Evolutionary conservation across 2,329 filamentous ascomycete genomes (phyloP), one percentile per base, ranked within the genome.

Genomic region (Chaetothyriales sp.): DNA sequence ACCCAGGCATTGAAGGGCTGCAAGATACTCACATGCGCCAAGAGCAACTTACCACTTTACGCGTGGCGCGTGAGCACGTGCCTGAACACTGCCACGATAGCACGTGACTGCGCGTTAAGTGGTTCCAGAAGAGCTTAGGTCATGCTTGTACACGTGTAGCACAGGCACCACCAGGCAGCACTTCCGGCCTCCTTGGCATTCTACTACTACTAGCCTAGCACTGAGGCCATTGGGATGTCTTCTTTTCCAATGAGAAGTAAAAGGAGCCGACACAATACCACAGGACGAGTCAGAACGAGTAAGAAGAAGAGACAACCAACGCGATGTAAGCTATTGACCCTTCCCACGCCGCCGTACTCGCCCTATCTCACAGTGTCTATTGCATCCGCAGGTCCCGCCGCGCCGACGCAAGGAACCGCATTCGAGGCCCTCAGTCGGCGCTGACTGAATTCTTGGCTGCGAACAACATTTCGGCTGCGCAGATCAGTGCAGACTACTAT

Each of bases 391-490:
- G 32, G 32, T 39, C 22, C 18, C 51, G 54, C 43, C 51, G 53
- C 10, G 25, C 49, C 51, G 55, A 55, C 19, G 53, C 59, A 6
- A 53, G 53, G 46, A 73, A 75, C 58, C 67, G 70, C 54, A 77
- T 77, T 59, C 72, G 74, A 47, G 75, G 74, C 2, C 79, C 79
- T 65, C 80, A 80, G 57, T 83, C 79, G 52, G 81, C 81, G 10
- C 67, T 84, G 60, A 84, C 80, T 5, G 79, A 83, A 61, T 84
- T 83, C 59, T 68, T 83, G 49, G 80, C 80, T 70, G 76, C 79
- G 15, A 80, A 82, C 66, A 81, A 81, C 60, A 82, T 82, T 59
- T 81, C 79, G 7, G 79, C 79, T 2, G 70, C 71, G 49, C 77
- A 81, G 59, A 82, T 83, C 53, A 73, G 75, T 45, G 68, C 77